Base-by-base conservation (phyloP, 163 green algal species). In the Chloroidium sp. region DNA sequence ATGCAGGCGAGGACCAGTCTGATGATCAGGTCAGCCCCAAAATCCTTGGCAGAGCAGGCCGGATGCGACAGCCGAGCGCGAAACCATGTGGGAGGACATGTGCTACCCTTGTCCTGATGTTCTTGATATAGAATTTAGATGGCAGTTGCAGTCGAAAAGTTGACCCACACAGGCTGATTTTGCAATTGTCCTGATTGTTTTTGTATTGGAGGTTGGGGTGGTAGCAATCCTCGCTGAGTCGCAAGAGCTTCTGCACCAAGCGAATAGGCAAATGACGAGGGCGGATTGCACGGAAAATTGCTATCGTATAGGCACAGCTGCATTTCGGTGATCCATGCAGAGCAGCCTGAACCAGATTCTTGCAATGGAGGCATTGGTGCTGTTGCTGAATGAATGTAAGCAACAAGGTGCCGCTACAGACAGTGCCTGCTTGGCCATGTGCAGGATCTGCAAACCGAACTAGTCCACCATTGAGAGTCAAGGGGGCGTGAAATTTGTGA, bases 11-110 rank as follows among this genome's bases (percentile, higher is more conserved):
- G 76, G 94, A 97, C 79, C 74, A 79, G 1, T 97, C 93, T 60
- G 94, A 97, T 77, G 94, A 97, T 88, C 93, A 97, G 91, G 91
- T 94, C 14, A 74, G 58, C 4, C 13, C 3, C 61, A 8, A 14
- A 6, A 4, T 74, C 61, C 61, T 10, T 61, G 62, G 0, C 3
- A 61, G 61, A 1, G 61, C 61, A 78, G 36, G 3, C 12, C 58
- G 8, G 8, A 69, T 59, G 6, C 79, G 14, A 60, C 61, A 69
- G 1, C 62, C 0, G 4, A 14, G 4, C 3, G 4, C 62, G n/a
- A 79, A 36, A 14, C 78, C 76, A 1, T 77, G 68, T 36, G 36
- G 36, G 36, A 36, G 36, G 36, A 36, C 36, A 36, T 36, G 36
- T 36, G 36, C 36, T 36, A 36, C 36, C 36, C 36, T 36, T 36